These are phyloP conservation scores for Areca catechu DNA, from an alignment of 176 grass and related monocot species.

Conservation along the genomic window DNA sequence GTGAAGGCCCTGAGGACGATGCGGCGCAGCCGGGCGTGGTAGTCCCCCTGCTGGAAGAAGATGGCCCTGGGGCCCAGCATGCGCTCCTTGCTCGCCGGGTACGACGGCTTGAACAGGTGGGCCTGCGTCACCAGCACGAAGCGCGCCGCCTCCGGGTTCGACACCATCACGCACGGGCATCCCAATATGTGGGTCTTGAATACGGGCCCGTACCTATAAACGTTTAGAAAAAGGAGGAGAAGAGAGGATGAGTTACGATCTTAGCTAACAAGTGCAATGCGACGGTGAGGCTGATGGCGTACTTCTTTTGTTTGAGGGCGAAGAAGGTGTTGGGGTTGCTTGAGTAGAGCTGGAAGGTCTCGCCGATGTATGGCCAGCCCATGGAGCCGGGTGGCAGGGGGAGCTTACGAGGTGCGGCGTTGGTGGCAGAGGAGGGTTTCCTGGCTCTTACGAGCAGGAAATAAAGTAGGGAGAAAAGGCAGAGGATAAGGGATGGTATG, in stretches of 20 bases:
- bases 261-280: too few relatives aligned
- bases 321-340: conserved; percentile 80
- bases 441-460: not conserved
- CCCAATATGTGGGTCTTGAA: conserved; percentile 98
- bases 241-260: too few relatives aligned
- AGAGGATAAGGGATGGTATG: not conserved
- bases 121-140: conserved; percentile 91
- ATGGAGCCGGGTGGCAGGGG: conserved; percentile 80
- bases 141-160: conserved; percentile 84
- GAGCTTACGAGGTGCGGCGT: conserved; percentile 3
- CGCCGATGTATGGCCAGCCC: conserved; percentile 90
- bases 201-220: conserved; percentile 42
- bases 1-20: conserved; percentile 82
- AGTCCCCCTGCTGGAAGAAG: conserved; percentile 95
- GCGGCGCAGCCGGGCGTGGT: conserved; percentile 76
- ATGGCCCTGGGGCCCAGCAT: conserved; percentile 87
- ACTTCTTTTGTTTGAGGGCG: conserved; percentile 50
- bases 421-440: too few relatives aligned
- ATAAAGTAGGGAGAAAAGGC: not conserved
- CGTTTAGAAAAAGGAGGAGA: too few relatives aligned
- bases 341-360: conserved; percentile 92
- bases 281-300: not conserved
- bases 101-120: conserved; percentile 96
- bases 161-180: conserved; percentile 94
- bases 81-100: conserved; percentile 96